phyloP scores from a whole-genome alignment of 1,284 basidiomycete species.

The Vanrija sp. region DNA sequence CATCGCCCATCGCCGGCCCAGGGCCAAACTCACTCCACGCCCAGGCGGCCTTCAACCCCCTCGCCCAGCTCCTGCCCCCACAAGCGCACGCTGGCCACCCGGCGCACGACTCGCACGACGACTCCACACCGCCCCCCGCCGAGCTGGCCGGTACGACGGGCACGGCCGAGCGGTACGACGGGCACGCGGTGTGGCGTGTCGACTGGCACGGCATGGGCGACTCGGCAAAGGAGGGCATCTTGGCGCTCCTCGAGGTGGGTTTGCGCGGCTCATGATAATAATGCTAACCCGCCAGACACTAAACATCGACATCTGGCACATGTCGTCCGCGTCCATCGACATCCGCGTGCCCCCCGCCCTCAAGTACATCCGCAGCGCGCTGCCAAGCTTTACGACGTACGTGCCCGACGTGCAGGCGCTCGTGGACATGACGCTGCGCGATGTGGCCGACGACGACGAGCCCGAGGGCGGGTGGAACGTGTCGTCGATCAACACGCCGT shows the following conservation, averaged over 20 bases:
- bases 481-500: slow-evolving; percentile 28
- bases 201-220: slow-evolving; percentile 13
- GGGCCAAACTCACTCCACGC: background rate
- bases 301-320: slow-evolving; percentile 45
- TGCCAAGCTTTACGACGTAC: slow-evolving; percentile 8
- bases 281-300: slow-evolving; percentile 22
- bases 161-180: slow-evolving; percentile 22
- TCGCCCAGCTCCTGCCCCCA: background rate
- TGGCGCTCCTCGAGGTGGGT: slow-evolving; percentile 27
- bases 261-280: background rate
- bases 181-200: slow-evolving; percentile 35
- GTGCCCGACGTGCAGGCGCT: slow-evolving; percentile 37
- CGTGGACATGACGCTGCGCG: slow-evolving; percentile 16
- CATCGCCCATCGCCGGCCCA: background rate
- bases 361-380: too few relatives aligned
- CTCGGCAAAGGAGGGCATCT: slow-evolving; percentile 10
- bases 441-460: slow-evolving; percentile 1
- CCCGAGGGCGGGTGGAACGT: slow-evolving; percentile 27
- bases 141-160: too few relatives aligned
- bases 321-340: slow-evolving; percentile 29
- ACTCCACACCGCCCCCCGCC: background rate
- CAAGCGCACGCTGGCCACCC: background rate
- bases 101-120: background rate
- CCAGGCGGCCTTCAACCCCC: background rate
- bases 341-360: slow-evolving; percentile 22